phyloP scores from a whole-genome alignment of 2,329 filamentous ascomycete species.

The Colletotrichum chrysophilum region DNA sequence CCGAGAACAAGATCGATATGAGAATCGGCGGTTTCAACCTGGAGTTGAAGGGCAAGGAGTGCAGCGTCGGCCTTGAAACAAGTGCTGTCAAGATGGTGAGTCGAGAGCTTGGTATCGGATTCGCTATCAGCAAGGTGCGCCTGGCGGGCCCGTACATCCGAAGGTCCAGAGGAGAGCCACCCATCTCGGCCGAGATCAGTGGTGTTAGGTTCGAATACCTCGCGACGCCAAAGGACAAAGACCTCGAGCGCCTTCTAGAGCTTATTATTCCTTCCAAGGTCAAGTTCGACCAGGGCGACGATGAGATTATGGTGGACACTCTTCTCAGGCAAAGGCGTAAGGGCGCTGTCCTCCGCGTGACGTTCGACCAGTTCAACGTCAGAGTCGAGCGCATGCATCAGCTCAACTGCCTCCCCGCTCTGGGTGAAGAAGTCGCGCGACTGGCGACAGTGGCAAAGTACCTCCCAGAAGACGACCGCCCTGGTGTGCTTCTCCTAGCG shows the following conservation, averaged over 20 bases:
- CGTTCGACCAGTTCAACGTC: constrained; percentile 68
- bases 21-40: constrained; percentile 79
- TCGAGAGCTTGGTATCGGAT: constrained; percentile 72
- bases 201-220: constrained; percentile 77
- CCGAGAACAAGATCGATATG: constrained; percentile 74
- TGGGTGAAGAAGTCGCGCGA: constrained; percentile 81
- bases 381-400: constrained; percentile 68
- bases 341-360: constrained; percentile 79
- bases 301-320: constrained; percentile 95
- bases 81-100: constrained; percentile 83
- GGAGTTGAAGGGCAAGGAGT: constrained; percentile 78
- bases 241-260: constrained; percentile 81
- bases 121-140: constrained; percentile 78
- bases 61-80: constrained; percentile 75
- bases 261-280: constrained; percentile 91
- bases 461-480: constrained; percentile 91
- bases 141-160: constrained; percentile 73
- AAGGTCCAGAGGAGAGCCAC: constrained; percentile 57
- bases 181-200: constrained; percentile 66
- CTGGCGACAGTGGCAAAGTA: constrained; percentile 92
- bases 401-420: constrained; percentile 69
- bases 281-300: constrained; percentile 83
- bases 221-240: constrained; percentile 74
- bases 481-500: constrained; percentile 80
- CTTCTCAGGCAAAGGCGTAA: constrained; percentile 85